phyloP scores from a whole-genome alignment of 768 basidiomycete species.

The Boletus subparvulus region DNA sequence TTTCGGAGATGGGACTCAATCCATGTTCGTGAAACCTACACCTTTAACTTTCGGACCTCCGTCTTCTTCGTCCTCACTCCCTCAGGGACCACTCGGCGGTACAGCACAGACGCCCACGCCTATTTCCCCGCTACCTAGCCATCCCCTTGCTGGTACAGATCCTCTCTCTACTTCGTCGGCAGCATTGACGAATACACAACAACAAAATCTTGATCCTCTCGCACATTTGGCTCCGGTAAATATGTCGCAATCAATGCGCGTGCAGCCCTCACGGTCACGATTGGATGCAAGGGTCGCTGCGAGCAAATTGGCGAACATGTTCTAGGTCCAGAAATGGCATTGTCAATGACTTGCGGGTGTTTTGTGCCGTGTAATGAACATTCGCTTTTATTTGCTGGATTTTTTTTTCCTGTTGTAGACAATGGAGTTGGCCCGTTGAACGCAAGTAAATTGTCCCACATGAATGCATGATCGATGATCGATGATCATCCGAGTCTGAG shows the following conservation, averaged over 20 bases:
- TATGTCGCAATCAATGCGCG: constrained; percentile 73
- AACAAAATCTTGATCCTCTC: constrained; percentile 56
- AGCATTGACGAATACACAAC: constrained; percentile 23
- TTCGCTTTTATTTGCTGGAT: constrained; percentile 20
- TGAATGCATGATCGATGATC: too few species aligned
- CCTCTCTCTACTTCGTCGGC: constrained; percentile 13
- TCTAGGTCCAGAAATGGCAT: constrained; percentile 40
- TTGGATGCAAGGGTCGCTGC: constrained; percentile 86
- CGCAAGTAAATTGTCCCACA: too few species aligned
- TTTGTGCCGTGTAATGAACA: constrained; percentile 3
- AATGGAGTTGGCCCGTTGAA: background rate
- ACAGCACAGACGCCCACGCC: constrained; percentile 6
- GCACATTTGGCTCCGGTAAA: constrained; percentile 57
- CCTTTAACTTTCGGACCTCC: constrained; percentile 39
- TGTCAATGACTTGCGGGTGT: background rate
- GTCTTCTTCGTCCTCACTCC: constrained; percentile 32
- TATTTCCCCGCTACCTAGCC: constrained; percentile 7
- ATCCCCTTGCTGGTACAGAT: constrained; percentile 18
- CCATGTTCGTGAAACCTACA: constrained; percentile 68
- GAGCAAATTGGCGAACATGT: constrained; percentile 89
- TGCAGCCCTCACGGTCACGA: constrained; percentile 67
- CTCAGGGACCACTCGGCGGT: constrained; percentile 23
- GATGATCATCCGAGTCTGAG: too few species aligned
- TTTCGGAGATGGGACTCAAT: constrained; percentile 73
- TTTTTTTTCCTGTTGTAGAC: constrained; percentile 8